Evolutionary conservation across 1,284 basidiomycete genomes (phyloP), one percentile per base, ranked within the genome.

Genomic region (Cryptococcus maquisensis): DNA sequence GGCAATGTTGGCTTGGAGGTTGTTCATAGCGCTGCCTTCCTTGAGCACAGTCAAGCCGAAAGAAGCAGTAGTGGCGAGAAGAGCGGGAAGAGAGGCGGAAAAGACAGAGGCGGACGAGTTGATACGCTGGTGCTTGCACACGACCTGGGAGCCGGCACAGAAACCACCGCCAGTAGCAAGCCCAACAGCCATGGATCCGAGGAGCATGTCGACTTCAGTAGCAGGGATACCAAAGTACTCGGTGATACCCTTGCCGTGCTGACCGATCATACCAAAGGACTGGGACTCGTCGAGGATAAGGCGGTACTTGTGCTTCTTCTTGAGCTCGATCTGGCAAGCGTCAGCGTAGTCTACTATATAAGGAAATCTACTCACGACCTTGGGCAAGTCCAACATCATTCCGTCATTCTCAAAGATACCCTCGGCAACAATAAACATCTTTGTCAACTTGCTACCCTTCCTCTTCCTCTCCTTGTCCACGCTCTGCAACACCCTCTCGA

Each of bases 371-470:
- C 88, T 56, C 62, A 93, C 91, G 55, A 98, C 81, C 73, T 86
- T 89, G 12, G 93, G 92, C 35, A 99, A 77, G 76, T 98, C 90
- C 48, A 85, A 81, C 82, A 98, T 90, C 55, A 84, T 84, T 32
- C 95, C 95, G 66, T 98, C 93, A 66, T 86, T 87, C 77, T 98
- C 94, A 69, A 97, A 98, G 51, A 98, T 86, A 49, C 95, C 96
- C 73, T 98, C 96, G 0, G 95, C 94, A 54, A 98, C 84, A 69
- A 99, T 98, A 74, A 98, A 98, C 39, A 90, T 82, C 57, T 93
- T 83, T 0, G 92, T 96, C 63, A 98, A 79, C 5, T 88, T 88
- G 9, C 81, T 81, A 47, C 84, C 83, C 58, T 88, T 86, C 76
- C 93, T 89, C 77, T 86, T 87, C 60, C 87, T 80, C 66, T 98